These are phyloP conservation scores for Pinus taeda DNA, from an alignment of 75 land plant species.

Conservation along the genomic window DNA sequence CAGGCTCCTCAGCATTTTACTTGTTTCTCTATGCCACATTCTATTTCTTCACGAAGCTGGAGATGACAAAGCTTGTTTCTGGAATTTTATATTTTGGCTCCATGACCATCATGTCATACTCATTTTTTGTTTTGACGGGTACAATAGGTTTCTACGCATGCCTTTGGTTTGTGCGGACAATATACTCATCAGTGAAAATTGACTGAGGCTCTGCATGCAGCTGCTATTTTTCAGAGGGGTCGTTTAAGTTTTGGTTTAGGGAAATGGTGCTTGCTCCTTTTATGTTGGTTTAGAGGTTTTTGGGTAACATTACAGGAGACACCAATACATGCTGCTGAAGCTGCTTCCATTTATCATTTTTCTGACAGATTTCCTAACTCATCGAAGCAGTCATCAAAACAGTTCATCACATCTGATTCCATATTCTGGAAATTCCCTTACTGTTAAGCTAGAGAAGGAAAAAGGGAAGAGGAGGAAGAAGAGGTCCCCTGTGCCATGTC, in stretches of 20 bases:
- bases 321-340: no score
- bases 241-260: slow-evolving; percentile 2
- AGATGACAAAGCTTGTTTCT: slow-evolving; percentile 57
- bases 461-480: no score
- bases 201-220: slow-evolving; percentile 23
- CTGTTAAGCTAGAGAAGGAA: no score
- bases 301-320: no score
- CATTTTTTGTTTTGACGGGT: slow-evolving; percentile 61
- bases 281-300: not conserved
- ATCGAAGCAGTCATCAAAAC: no score
- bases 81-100: slow-evolving; percentile 63
- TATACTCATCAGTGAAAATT: slow-evolving; percentile 60
- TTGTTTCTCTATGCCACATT: slow-evolving; percentile 52
- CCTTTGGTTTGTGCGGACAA: slow-evolving; percentile 49
- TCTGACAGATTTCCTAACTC: no score
- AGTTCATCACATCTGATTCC: no score
- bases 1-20: slow-evolving; percentile 63
- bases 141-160: slow-evolving; percentile 63
- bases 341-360: no score
- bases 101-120: slow-evolving; percentile 54
- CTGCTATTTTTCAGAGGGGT: slow-evolving; percentile 4
- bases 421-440: no score
- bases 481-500: no score
- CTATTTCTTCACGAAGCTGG: slow-evolving; percentile 64
- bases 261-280: not conserved